Base-by-base conservation (phyloP, 768 basidiomycete species). In the Pleurotus eryngii region DNA sequence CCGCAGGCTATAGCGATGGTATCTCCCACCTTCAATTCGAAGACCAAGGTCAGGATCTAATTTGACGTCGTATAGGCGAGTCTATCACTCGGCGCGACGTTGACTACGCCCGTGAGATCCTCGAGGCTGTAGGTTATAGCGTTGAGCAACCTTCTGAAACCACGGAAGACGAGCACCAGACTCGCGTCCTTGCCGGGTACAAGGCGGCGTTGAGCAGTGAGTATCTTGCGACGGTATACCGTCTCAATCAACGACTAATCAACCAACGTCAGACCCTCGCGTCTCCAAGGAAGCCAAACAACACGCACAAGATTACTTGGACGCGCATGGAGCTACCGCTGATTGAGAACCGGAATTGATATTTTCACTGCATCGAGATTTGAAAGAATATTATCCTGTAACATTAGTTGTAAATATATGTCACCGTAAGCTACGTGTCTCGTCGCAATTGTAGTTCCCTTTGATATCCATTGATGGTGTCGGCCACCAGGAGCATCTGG, bases 151-250 rank as follows among this genome's bases (percentile, higher is more conserved):
- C 65, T 0, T 57, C 57, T 20, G 39, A 22, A 14, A 40, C 45
- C 30, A 68, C 69, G 0, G 70, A 63, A 0, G 72, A 77, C 60
- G 73, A 78, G 60, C 80, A 83, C 53, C 59, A 70, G 49, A 74
- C 63, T 1, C 80, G 76, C 37, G 81, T 84, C 42, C 63, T 81
- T 4, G 83, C 74, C 0, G 83, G 83, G 8, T 83, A 83, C 66
- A 84, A 85, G 59, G 81, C 83, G 26, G 76, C 83, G 1, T 63
- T 84, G 2, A 61, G 68, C 49, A 84, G 82, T 83, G 59, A 46
- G 77, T 38, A 39, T 0, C 50, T 3, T 15, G 8, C 6, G 17
- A 17, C 15, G 7, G 37, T 4, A 22, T 51, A 64, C 55, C 66
- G 42, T 22, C 6, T 43, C 3, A 11, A 11, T 12, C 15, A 43